phyloP scores from a whole-genome alignment of 139 green algal genomes.

The Tetradesmus lagerheimii region DNA sequence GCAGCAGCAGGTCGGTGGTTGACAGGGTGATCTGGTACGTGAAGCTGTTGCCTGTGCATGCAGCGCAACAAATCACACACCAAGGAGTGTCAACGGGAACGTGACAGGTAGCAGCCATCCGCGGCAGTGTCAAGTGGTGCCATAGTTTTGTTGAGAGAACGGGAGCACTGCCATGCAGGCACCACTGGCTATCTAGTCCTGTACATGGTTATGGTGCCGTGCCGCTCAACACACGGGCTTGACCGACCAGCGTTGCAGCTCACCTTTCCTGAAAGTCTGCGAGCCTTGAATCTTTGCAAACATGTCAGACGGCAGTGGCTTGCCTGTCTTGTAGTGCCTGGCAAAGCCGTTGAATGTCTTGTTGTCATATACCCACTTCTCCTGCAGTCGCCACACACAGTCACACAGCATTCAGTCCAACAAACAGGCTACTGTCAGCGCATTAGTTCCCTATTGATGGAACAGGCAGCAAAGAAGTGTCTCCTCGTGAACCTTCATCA shows the following conservation, averaged over 20 bases:
- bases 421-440: too few relatives aligned
- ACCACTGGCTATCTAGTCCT: too few relatives aligned
- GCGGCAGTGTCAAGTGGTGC: neutral
- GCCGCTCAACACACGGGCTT: too few relatives aligned
- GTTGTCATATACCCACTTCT: constrained; percentile 73
- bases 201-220: too few relatives aligned
- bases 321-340: constrained; percentile 89
- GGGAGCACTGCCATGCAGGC: neutral
- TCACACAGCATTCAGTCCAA: too few relatives aligned
- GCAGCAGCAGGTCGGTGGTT: constrained; percentile 24
- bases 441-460: too few relatives aligned
- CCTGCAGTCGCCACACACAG: neutral
- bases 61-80: neutral
- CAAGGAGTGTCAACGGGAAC: neutral
- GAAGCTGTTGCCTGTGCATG: constrained; percentile 33
- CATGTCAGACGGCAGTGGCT: constrained; percentile 91
- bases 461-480: constrained; percentile 93
- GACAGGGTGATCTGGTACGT: constrained; percentile 29
- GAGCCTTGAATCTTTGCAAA: constrained; percentile 79
- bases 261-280: constrained; percentile 14
- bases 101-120: neutral
- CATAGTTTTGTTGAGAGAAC: too few relatives aligned
- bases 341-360: constrained; percentile 87
- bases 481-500: too few relatives aligned
- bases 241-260: neutral